Conservation (phyloP, 2,329 filamentous ascomycete species). For the Botryotinia narcissicola region DNA sequence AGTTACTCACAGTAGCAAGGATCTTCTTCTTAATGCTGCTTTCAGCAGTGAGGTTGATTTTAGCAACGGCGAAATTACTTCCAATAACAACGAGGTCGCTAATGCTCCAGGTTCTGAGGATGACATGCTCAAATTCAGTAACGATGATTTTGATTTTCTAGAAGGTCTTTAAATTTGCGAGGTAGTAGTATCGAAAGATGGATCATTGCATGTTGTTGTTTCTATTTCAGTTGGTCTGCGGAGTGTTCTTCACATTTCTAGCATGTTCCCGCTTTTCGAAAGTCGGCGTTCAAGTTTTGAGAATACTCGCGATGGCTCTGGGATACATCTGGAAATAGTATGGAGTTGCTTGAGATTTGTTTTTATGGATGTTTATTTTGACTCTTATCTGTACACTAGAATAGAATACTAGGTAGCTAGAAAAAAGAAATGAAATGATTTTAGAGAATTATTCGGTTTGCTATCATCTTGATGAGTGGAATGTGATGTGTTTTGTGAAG, state of each 20-base stretch:
- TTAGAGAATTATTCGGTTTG: not conserved
- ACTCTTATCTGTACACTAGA: not conserved
- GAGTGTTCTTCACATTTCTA: no score
- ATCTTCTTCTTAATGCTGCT: not conserved
- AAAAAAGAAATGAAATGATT: not conserved
- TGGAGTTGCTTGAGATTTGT: not conserved
- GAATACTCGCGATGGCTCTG: not conserved
- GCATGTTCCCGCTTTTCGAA: not conserved
- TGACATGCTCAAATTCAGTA: not conserved
- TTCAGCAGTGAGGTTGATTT: not conserved
- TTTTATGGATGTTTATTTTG: not conserved
- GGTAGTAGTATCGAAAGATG: not conserved
- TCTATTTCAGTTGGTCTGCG: not conserved
- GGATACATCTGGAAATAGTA: no score
- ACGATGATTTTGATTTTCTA: constrained; percentile 9
- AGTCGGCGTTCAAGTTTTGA: not conserved
- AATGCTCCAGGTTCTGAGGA: no score
- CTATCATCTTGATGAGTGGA: not conserved
- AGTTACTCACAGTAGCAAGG: not conserved
- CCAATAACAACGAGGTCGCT: no score
- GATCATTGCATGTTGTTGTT: not conserved
- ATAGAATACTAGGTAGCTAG: not conserved
- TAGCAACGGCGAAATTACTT: no score
- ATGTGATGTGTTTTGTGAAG: not conserved
- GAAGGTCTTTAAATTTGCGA: not conserved